phyloP scores from a whole-genome alignment of 2,329 filamentous ascomycete species.

The Aspergillus udagawae region DNA sequence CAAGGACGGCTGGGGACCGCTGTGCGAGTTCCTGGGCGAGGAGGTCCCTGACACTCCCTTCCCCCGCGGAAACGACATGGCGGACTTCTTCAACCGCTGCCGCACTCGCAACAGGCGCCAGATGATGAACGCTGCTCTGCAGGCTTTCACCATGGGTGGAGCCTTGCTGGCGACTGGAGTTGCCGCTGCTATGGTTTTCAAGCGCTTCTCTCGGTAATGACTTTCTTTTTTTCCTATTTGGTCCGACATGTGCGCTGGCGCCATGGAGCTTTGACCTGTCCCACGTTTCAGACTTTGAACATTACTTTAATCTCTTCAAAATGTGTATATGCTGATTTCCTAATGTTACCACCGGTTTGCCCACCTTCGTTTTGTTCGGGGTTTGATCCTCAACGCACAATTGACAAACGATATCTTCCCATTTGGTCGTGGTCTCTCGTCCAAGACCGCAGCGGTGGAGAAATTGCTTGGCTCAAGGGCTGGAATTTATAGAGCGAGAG shows the following conservation, averaged over 20 bases:
- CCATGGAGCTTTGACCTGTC: slow-evolving; percentile 4
- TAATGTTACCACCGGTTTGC: neutral
- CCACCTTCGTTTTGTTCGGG: neutral
- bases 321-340: neutral
- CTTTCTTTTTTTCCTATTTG: slow-evolving; percentile 4
- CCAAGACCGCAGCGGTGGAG: neutral
- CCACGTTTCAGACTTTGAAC: neutral
- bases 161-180: slow-evolving; percentile 45
- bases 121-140: slow-evolving; percentile 53
- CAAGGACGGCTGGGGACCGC: slow-evolving; percentile 51
- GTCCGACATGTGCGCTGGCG: slow-evolving; percentile 22
- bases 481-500: neutral
- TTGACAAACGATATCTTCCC: neutral
- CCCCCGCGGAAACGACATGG: slow-evolving; percentile 52
- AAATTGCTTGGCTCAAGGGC: neutral
- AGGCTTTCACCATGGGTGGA: slow-evolving; percentile 48
- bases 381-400: neutral
- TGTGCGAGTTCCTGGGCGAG: slow-evolving; percentile 53
- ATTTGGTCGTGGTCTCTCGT: neutral
- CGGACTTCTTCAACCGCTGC: slow-evolving; percentile 54
- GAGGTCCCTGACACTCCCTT: slow-evolving; percentile 49
- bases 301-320: neutral
- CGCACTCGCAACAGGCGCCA: slow-evolving; percentile 51
- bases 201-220: slow-evolving; percentile 33
- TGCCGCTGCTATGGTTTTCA: slow-evolving; percentile 38